These are phyloP conservation scores for Gentiana dahurica DNA, from an alignment of 257 asterid species.

Conservation along the genomic window DNA sequence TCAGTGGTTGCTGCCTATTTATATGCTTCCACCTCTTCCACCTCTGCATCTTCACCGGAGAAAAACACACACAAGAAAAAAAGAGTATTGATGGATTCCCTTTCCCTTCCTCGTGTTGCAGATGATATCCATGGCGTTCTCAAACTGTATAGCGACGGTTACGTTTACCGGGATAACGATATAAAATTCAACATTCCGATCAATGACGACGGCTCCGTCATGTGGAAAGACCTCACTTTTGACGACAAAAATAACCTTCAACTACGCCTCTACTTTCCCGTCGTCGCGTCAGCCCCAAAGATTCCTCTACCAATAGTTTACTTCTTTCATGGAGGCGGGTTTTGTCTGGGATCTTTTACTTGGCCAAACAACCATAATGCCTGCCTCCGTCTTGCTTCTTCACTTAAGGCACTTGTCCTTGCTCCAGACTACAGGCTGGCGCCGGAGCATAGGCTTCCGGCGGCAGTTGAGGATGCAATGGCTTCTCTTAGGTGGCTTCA, in stretches of 20 bases:
- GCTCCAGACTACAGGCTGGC: constrained; percentile 79
- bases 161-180: constrained; percentile 12
- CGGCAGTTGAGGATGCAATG: constrained; percentile 47
- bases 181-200: constrained; percentile 13
- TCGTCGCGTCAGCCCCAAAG: background rate
- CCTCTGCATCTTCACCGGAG: background rate
- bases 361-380: constrained; percentile 61
- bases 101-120: constrained; percentile 14
- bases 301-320: constrained; percentile 33
- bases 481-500: constrained; percentile 52
- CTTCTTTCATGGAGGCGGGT: constrained; percentile 80
- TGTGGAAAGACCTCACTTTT: constrained; percentile 50
- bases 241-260: constrained; percentile 28
- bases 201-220: constrained; percentile 49
- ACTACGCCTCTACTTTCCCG: constrained; percentile 70
- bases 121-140: constrained; percentile 19
- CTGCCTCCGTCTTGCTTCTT: constrained; percentile 60
- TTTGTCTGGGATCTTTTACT: constrained; percentile 61
- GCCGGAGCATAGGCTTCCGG: constrained; percentile 75
- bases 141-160: constrained; percentile 21
- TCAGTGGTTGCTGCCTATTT: background rate
- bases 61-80: too few species aligned
- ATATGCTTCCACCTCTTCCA: background rate
- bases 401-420: constrained; percentile 42
- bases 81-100: too few species aligned